Base-by-base conservation (phyloP, 1,284 basidiomycete species). In the Ustilago tritici region DNA sequence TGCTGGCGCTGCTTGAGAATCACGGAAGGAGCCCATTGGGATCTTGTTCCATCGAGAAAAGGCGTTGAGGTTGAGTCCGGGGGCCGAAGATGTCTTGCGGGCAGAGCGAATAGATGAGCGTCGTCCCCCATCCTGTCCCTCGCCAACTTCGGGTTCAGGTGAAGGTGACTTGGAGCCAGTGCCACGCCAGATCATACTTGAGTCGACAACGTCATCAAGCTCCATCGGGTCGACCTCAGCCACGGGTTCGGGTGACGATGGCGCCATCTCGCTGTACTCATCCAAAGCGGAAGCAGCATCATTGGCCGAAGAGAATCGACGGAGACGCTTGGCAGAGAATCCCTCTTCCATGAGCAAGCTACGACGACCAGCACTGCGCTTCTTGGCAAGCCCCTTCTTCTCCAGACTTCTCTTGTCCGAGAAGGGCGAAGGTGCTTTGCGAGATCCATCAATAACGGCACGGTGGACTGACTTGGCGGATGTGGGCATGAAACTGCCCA, bases 11-110 rank as follows among this genome's bases (percentile, higher is more conserved):
- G 65, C 67, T 56, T 84, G 83, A 36, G 81, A 78, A 36, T 83
- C 80, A 8, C 84, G 82, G 66, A 85, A 85, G 3, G 82, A 82
- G 50, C 80, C 81, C 79, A 85, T 84, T 2, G 84, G 84, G 38
- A 85, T 82, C 49, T 80, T 78, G 75, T 82, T 61, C 84, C 84
- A 85, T 19, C 84, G 60, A 1, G 83, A 77, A 63, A 85, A 80
- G 2, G 82, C 84, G 41, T 80, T 82, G 23, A 77, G 57, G 32
- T 82, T 84, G 46, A 84, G 57, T 0, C 78, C 80, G 1, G 73
- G 70, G 2, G 56, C 72, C 15, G 64, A 65, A 3, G 61, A 56
- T 6, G 52, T 54, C 60, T 72, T 70, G 61, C 70, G 70, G 19
- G 57, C 50, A 3, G 61, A 54, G 31, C 70, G 71, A 4, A 36